Conservation (phyloP, 148 eudicot species). For the Amaranthus cruentus region DNA sequence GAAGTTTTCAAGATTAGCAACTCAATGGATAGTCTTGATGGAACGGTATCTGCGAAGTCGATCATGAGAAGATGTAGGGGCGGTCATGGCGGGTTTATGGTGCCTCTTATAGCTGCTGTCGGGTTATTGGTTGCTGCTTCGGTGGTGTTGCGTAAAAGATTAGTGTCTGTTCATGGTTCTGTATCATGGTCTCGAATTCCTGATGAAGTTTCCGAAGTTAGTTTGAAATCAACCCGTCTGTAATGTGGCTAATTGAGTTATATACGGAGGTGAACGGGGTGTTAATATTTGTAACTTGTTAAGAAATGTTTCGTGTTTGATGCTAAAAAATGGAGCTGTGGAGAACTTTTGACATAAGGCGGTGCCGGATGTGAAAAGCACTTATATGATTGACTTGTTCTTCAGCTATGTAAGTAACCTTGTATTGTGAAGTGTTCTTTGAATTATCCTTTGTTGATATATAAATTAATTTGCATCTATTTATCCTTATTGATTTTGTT, state of each 20-base stretch:
- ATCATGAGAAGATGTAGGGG: slow-evolving; percentile 35
- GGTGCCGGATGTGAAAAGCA: slow-evolving; percentile 10
- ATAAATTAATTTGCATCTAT: slow-evolving; percentile 2
- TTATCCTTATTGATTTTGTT: slow-evolving; percentile 6
- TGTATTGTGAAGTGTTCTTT: slow-evolving; percentile 16
- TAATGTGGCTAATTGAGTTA: neutral
- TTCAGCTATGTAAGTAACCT: slow-evolving; percentile 13
- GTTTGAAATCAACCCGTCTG: slow-evolving; percentile 19
- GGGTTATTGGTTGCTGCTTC: slow-evolving; percentile 63
- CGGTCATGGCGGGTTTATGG: slow-evolving; percentile 28
- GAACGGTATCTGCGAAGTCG: slow-evolving; percentile 39
- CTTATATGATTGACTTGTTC: neutral
- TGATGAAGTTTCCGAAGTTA: slow-evolving; percentile 46
- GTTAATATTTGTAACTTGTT: slow-evolving; percentile 13
- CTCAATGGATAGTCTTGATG: slow-evolving; percentile 68
- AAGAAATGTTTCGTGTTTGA: neutral
- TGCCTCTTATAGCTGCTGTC: slow-evolving; percentile 46
- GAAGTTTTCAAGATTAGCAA: slow-evolving; percentile 74
- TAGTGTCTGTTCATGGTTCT: slow-evolving; percentile 31
- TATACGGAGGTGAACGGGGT: neutral
- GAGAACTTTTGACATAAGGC: neutral
- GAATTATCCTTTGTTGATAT: slow-evolving; percentile 15
- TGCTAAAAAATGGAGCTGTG: neutral
- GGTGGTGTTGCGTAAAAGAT: slow-evolving; percentile 45
- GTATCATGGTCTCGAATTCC: slow-evolving; percentile 67